Percentiles rank a stretch among this genome's conserved stretches.
phyloP scores from a whole-genome alignment of 1,284 basidiomycete species.

The Cutaneotrichosporon sp. region DNA sequence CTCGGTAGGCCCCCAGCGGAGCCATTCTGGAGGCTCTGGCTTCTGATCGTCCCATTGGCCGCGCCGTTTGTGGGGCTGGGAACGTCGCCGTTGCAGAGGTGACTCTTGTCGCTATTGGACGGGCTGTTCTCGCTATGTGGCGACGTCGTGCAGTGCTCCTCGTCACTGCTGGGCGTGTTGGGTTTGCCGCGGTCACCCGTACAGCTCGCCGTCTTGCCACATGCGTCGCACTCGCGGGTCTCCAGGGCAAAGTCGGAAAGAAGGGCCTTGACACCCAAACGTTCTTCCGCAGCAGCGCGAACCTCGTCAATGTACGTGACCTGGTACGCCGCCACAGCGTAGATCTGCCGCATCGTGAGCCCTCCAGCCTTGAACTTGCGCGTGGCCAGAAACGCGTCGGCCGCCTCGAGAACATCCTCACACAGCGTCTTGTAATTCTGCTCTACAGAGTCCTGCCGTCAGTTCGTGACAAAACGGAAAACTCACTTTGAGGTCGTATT shows the following conservation, averaged over 20 bases:
- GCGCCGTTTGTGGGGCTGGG: background rate
- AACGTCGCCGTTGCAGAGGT: too few species aligned
- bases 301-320: conserved; percentile 20
- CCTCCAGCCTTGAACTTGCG: conserved; percentile 2
- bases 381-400: conserved; percentile 6
- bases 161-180: too few species aligned
- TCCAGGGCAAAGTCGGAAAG: too few species aligned
- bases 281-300: conserved; percentile 2
- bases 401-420: conserved; percentile 5
- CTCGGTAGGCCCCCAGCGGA: background rate
- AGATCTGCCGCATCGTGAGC: conserved; percentile 12
- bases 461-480: background rate
- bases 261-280: background rate
- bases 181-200: background rate
- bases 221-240: too few species aligned
- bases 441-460: conserved; percentile 10
- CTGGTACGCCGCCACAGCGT: conserved; percentile 30
- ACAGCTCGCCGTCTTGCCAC: too few species aligned
- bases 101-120: too few species aligned
- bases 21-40: background rate
- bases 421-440: conserved; percentile 15
- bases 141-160: too few species aligned
- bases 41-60: background rate
- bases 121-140: too few species aligned
- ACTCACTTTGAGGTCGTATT: conserved; percentile 19